Percentiles rank a stretch among this genome's conserved stretches.
Conservation (phyloP, 2,329 filamentous ascomycete genomes). For the Coniochaeta prunicola region DNA sequence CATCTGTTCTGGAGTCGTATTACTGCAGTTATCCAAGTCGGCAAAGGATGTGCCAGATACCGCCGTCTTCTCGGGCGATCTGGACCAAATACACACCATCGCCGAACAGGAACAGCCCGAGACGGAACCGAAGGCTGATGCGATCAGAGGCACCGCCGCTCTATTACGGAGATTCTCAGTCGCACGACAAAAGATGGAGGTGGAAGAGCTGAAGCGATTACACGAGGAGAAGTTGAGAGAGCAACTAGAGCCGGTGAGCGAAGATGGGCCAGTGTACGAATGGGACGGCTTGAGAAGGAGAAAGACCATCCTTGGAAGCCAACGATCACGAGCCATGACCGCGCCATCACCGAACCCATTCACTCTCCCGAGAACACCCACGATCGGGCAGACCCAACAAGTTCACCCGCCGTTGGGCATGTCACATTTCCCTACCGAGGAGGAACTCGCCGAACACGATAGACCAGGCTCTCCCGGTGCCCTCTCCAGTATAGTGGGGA, state of each 20-base stretch:
- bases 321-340: constrained; percentile 26
- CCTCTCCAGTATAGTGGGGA: constrained; percentile 50
- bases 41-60: constrained; percentile 95
- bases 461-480: constrained; percentile 38
- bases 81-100: constrained; percentile 92
- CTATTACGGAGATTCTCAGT: constrained; percentile 78
- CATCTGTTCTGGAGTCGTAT: constrained; percentile 86
- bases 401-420: constrained; percentile 76
- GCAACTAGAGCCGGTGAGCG: constrained; percentile 64
- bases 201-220: constrained; percentile 69
- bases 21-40: constrained; percentile 95
- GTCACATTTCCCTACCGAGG: constrained; percentile 69
- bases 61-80: constrained; percentile 83
- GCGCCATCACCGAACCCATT: constrained; percentile 25
- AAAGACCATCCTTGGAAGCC: constrained; percentile 40
- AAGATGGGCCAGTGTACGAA: constrained; percentile 68
- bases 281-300: constrained; percentile 84
- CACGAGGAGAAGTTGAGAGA: constrained; percentile 71
- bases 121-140: constrained; percentile 90
- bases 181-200: constrained; percentile 69
- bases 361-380: constrained; percentile 18
- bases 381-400: not conserved
- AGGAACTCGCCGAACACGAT: constrained; percentile 50
- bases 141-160: constrained; percentile 83
- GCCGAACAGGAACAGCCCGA: constrained; percentile 95